These are phyloP conservation scores for Phyllosticta ampelicida DNA, from an alignment of 2,329 filamentous ascomycete species.

Conservation along the genomic window DNA sequence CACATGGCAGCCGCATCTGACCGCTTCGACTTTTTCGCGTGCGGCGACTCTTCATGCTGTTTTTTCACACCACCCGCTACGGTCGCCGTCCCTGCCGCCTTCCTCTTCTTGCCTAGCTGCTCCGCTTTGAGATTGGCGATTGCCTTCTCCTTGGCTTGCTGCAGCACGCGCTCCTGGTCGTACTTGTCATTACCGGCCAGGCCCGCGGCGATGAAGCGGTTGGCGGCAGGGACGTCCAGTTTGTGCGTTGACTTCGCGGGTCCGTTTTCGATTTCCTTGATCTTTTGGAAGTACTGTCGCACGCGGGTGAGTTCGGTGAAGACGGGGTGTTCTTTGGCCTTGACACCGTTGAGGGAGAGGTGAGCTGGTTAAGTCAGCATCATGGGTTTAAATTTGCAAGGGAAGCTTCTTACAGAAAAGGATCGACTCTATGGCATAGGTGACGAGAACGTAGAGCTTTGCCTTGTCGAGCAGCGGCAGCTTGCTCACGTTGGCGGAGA, in stretches of 20 bases:
- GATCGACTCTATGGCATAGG: constrained; percentile 83
- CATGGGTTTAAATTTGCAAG: constrained; percentile 25
- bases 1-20: constrained; percentile 7
- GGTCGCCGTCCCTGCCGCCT: constrained; percentile 16
- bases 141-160: constrained; percentile 25
- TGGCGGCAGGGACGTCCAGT: constrained; percentile 66
- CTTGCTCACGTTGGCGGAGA: constrained; percentile 61
- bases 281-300: constrained; percentile 86
- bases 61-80: background rate
- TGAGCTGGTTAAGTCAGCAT: constrained; percentile 42
- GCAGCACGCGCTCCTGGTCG: constrained; percentile 30
- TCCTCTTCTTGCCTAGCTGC: constrained; percentile 23
- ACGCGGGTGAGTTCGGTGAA: constrained; percentile 78
- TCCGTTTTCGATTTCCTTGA: constrained; percentile 62
- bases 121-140: constrained; percentile 27
- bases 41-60: constrained; percentile 12
- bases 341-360: constrained; percentile 62
- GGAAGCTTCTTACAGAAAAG: constrained; percentile 51
- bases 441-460: constrained; percentile 78
- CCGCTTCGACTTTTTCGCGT: constrained; percentile 10
- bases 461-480: constrained; percentile 90
- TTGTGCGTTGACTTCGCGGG: constrained; percentile 43
- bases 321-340: constrained; percentile 76
- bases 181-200: constrained; percentile 45
- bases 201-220: constrained; percentile 71